Conservation (phyloP, 352 stramenopile genomes). For the Elongisporangium senticosum region DNA sequence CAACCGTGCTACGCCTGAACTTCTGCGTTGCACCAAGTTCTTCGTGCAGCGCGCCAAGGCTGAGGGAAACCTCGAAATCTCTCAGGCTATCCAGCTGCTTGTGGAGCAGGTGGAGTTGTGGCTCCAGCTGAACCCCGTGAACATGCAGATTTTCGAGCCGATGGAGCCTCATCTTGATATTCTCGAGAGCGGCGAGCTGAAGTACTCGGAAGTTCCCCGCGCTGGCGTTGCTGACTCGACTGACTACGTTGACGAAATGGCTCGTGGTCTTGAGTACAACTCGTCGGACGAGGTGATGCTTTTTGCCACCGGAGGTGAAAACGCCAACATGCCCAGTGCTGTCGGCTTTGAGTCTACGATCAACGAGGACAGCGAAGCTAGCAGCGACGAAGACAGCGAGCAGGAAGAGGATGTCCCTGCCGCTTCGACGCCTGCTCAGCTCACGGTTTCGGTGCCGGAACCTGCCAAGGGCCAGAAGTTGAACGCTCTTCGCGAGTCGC, state of each 20-base stretch:
- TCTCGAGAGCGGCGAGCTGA: slow-evolving; percentile 38
- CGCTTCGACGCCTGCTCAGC: background rate
- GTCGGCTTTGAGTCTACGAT: slow-evolving; percentile 55
- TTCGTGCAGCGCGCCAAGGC: slow-evolving; percentile 38
- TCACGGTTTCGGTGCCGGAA: slow-evolving; percentile 13
- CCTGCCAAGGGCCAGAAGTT: slow-evolving; percentile 48
- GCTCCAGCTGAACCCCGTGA: slow-evolving; percentile 48
- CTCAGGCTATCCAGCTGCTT: slow-evolving; percentile 48
- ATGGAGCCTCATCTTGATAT: slow-evolving; percentile 49
- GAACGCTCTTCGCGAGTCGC: slow-evolving; percentile 45
- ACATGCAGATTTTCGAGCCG: slow-evolving; percentile 49
- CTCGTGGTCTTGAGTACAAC: slow-evolving; percentile 54
- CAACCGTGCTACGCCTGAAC: slow-evolving; percentile 65
- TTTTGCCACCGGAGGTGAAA: slow-evolving; percentile 2
- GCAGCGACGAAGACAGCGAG: slow-evolving; percentile 37
- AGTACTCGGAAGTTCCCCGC: slow-evolving; percentile 54
- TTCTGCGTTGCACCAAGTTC: slow-evolving; percentile 46
- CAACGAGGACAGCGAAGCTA: slow-evolving; percentile 37
- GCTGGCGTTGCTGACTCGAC: slow-evolving; percentile 43
- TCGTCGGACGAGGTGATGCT: slow-evolving; percentile 13
- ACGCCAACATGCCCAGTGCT: slow-evolving; percentile 29
- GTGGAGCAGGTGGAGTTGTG: slow-evolving; percentile 56
- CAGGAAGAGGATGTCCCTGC: slow-evolving; percentile 26
- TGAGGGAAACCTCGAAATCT: slow-evolving; percentile 36
- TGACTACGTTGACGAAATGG: slow-evolving; percentile 65